Base-by-base conservation (phyloP, 345 rosid genomes). In the Citrus maxima region DNA sequence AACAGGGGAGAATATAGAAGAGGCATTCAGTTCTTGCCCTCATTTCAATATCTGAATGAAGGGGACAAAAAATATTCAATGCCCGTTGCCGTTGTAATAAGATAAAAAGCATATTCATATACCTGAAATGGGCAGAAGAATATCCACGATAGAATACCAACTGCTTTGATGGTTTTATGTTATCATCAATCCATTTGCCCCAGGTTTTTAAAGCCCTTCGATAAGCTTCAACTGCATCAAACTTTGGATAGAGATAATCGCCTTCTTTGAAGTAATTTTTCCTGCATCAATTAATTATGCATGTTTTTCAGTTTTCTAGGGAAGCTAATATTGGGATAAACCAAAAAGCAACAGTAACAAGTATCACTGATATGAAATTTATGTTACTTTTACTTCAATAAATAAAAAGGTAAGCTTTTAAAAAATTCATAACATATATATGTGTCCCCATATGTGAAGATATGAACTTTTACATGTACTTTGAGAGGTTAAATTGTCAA, bases 71-170 rank as follows among this genome's bases (percentile, higher is more conserved):
- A 22, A 56, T 54, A 79, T 62, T 21, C 40, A 54, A 69, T 12
- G 67, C 14, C 22, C 30, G 10, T 70, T 58, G 34, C 22, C 21
- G 19, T 70, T 37, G 34, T 38, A 54, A 28, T 21, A 46, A 67
- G 62, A 70, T n/a, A 71, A 56, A 19, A 38, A 56, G 59, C 4
- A 30, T 4, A 4, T 4, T 5, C 40, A 2, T 19, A 12, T 83
- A 92, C 99, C 97, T 92, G 87, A 94, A 96, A 88, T 96, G 98
- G 62, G 98, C 95, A 21, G 97, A 89, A 73, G 98, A 96, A 84
- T 92, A 96, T 82, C 99, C 99, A 22, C 99, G 95, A 77, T 92
- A 96, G 71, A 96, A 85, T 62, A 96, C 93, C 74, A 92, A 80
- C 84, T 92, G 91, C 74, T 86, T 91, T 75, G 59, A 35, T 14